Base-by-base conservation (phyloP, 495 filamentous ascomycete genomes). In the Hypoxylon trugodes region DNA sequence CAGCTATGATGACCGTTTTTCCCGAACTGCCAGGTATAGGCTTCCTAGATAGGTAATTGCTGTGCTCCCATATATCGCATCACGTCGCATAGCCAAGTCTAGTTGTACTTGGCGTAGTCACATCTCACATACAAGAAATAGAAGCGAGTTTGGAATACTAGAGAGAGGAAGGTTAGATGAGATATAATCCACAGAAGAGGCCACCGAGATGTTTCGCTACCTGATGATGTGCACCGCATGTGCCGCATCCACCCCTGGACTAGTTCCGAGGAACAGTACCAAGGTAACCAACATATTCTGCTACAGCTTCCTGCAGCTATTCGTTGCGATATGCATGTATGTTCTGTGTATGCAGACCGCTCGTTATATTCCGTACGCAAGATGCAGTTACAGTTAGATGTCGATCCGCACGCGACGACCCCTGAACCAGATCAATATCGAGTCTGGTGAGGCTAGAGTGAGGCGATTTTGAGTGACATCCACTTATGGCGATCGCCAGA, bases 21-120 rank as follows among this genome's bases (percentile, higher is more conserved):
- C 26, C 51, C 58, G 64, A 66, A 57, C 51, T 67, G 61, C 64
- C 64, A 37, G 45, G 53, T 58, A 33, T 22, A 62, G 64, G 58
- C 48, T 49, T 46, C 52, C 41, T 28, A 46, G 56, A 61, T 56
- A 19, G 38, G 59, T 22, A 38, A 54, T 45, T 59, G 38, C 61
- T 59, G 54, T 55, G 33, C 59, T n/a, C n/a, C n/a, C 54, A 55
- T 19, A 42, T 59, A 24, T 66, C 50, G 25, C 45, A 54, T 61
- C 43, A 61, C 50, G 38, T 51, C 30, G 52, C 53, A 54, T 59
- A 15, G 42, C 51, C 46, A 45, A 47, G 32, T 37, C 52, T 32
- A 33, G 52, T 26, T 28, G 43, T 25, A 32, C 50, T 33, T 56
- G 25, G 49, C 46, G 37, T 40, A 21, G 49, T 37, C 35, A 25